Percentiles rank a stretch among this genome's conserved stretches.
These are phyloP conservation scores for Colletotrichum musae DNA, from an alignment of 2,329 filamentous ascomycete species.

Conservation along the genomic window DNA sequence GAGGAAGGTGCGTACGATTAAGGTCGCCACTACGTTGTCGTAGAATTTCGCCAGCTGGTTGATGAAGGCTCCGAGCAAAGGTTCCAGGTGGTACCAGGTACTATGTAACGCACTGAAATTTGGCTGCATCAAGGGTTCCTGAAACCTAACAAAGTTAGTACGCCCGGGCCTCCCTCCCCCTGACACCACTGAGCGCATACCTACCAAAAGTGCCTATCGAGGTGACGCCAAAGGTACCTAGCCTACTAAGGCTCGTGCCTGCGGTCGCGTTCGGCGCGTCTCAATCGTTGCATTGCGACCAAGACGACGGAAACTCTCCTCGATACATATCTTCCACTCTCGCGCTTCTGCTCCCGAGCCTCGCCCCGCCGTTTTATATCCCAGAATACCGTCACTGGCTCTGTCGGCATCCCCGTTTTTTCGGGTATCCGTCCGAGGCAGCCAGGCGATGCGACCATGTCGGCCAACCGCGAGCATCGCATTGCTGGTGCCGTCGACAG, in stretches of 20 bases:
- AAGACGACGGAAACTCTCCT: conserved; percentile 4
- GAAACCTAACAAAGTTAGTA: too few species aligned
- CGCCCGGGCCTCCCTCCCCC: too few species aligned
- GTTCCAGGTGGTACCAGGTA: too few species aligned
- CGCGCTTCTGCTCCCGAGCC: neutral
- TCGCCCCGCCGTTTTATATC: neutral
- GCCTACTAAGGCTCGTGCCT: too few species aligned
- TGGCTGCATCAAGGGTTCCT: too few species aligned
- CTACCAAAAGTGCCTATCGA: too few species aligned
- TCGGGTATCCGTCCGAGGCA: conserved; percentile 1
- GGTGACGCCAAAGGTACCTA: too few species aligned
- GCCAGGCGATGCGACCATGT: conserved; percentile 42
- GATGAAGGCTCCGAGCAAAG: too few species aligned
- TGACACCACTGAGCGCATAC: too few species aligned
- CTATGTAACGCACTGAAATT: too few species aligned
- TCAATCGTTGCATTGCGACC: conserved; percentile 8
- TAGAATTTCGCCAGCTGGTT: conserved; percentile 47
- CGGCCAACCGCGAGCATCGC: conserved; percentile 66
- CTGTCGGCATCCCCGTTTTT: neutral
- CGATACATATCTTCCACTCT: conserved; percentile 2
- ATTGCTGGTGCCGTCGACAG: conserved; percentile 85
- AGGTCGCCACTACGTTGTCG: conserved; percentile 43
- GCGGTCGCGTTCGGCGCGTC: conserved; percentile 41
- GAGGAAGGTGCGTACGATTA: conserved; percentile 38
- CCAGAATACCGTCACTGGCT: neutral